phyloP scores from a whole-genome alignment of 78 protist genomes.

The Protostelium mycophagum region DNA sequence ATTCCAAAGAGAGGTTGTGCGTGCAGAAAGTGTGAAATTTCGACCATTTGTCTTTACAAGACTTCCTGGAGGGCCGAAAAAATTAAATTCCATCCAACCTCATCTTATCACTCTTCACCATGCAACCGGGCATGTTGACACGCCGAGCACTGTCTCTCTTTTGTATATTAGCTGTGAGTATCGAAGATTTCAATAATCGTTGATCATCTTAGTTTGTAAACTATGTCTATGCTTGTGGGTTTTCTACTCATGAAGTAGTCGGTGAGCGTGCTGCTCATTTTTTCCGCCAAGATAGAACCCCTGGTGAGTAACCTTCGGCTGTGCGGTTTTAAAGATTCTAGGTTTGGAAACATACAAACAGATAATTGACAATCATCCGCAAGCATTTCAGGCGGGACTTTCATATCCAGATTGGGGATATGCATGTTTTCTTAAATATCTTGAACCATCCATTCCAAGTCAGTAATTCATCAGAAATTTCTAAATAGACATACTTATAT shows the following conservation, averaged over 20 bases:
- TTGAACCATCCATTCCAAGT: background rate
- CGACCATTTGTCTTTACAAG: too few relatives aligned
- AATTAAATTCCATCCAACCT: too few relatives aligned
- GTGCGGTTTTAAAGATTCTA: background rate
- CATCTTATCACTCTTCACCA: too few relatives aligned
- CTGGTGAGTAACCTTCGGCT: background rate
- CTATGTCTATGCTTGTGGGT: background rate
- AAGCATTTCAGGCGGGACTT: background rate
- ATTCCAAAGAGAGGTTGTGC: too few relatives aligned
- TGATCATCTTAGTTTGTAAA: too few relatives aligned
- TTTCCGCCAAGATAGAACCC: background rate
- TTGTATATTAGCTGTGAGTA: too few relatives aligned
- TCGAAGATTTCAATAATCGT: too few relatives aligned
- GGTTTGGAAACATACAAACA: background rate
- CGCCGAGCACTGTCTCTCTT: too few relatives aligned
- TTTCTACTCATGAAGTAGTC: background rate
- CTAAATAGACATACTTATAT: background rate
- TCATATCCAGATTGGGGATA: background rate
- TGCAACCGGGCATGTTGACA: too few relatives aligned
- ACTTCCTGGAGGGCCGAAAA: too few relatives aligned
- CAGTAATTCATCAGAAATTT: background rate
- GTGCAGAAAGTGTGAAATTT: too few relatives aligned
- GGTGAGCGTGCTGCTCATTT: background rate
- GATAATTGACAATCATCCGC: background rate
- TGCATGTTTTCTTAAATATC: background rate